Evolutionary conservation across 139 green algal species (phyloP).

Genomic region (Picochlorum costavermella): DNA sequence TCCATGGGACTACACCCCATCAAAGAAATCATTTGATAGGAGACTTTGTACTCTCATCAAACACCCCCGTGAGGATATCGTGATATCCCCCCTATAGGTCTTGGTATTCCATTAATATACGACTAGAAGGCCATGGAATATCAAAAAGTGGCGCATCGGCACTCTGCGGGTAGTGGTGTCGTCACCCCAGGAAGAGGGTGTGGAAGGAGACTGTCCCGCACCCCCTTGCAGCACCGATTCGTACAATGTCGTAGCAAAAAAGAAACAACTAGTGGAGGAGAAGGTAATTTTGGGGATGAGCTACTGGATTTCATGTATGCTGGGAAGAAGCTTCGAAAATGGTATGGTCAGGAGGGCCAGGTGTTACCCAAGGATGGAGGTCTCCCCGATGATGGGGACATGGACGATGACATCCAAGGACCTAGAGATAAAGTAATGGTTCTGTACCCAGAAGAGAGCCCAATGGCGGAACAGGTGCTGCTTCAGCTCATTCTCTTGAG

Average conservation of each 20-base stretch:
- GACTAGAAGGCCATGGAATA: no score
- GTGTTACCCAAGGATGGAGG: constrained; percentile 17
- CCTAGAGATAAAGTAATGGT: constrained; percentile 17
- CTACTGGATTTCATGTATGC: constrained; percentile 34
- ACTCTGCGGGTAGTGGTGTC: no score
- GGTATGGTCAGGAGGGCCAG: constrained; percentile 26
- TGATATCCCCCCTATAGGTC: no score
- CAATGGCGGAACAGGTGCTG: constrained; percentile 30
- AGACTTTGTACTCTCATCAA: no score
- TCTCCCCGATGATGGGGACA: neutral
- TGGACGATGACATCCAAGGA: constrained; percentile 11
- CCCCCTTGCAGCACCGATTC: no score
- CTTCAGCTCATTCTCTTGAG: constrained; percentile 31
- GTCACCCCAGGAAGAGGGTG: no score
- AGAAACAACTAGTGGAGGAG: neutral
- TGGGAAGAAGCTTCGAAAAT: constrained; percentile 28
- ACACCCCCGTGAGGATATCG: no score
- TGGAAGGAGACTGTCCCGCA: no score
- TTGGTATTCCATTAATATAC: no score
- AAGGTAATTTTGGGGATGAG: constrained; percentile 24
- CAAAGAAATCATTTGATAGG: no score
- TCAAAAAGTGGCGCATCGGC: no score
- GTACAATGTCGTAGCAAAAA: neutral
- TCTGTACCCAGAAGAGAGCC: constrained; percentile 16
- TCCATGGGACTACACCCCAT: neutral